Base-by-base conservation (phyloP, 257 asterid species). In the Fraxinus pennsylvanica region DNA sequence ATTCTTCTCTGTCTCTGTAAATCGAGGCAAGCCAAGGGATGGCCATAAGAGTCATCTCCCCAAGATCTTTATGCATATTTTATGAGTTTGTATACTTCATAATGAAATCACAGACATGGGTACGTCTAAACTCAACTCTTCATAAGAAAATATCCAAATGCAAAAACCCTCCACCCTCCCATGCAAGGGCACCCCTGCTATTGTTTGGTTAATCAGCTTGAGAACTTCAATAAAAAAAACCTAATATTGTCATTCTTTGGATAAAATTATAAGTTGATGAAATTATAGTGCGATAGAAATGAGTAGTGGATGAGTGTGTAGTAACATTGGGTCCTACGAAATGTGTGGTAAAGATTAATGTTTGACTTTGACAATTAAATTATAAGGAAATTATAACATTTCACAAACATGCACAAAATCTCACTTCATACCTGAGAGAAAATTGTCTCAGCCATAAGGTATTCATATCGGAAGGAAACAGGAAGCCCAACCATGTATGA, bases 391-490 rank as follows among this genome's bases (percentile, higher is more conserved):
- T 43, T 13, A 43, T 43, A 43, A 43, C 52, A 43, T 43, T 43
- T 43, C 52, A 43, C 15, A 43, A 12, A 43, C 47, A 41, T 43
- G 17, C 52, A 65, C 22, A 39, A 9, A 72, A 71, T 25, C 57
- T 45, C 43, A 68, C 25, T 80, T 73, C 22, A 74, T 88, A 96
- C 99, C 98, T 96, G 99, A 74, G 99, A 96, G 80, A 96, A 93
- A 87, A 96, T 93, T 52, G 99, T 93, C 91, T 96, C 99, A 54
- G 97, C 98, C 99, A 96, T 93, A 73, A 96, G 97, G 88, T 92
- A 93, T 87, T 96, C 99, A 32, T 96, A 96, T 75, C 99, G 90
- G 75, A 96, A 96, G 78, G 97, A 90, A 63, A 96, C 99, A 27
- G 99, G 99, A 78, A 96, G 90, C 74, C 99, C 98, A 84, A 88